A percentile compares a stretch with the other conserved stretches of the same genome.
phyloP scores from a whole-genome alignment of 2,329 filamentous ascomycete genomes.

The Dactylonectria macrodidyma region DNA sequence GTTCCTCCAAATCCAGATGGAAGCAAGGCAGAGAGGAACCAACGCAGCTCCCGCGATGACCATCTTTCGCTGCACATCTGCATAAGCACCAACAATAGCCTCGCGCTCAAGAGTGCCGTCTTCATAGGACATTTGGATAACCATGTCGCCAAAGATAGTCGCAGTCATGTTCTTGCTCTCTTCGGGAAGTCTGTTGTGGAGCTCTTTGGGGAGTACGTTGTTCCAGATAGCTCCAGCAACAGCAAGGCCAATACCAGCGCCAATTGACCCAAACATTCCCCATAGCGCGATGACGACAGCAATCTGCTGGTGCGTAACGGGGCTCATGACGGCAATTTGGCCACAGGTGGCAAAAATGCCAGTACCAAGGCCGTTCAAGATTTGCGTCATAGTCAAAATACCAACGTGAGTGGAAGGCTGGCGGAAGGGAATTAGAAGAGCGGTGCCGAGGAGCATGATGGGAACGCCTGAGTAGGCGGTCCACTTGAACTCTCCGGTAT shows the following conservation, averaged over 20 bases:
- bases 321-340: slow-evolving; percentile 71
- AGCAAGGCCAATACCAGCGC: slow-evolving; percentile 69
- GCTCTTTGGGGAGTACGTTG: slow-evolving; percentile 61
- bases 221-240: slow-evolving; percentile 76
- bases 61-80: slow-evolving; percentile 56
- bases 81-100: slow-evolving; percentile 72
- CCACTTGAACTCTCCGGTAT: slow-evolving; percentile 66
- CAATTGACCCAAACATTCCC: slow-evolving; percentile 71
- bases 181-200: slow-evolving; percentile 60
- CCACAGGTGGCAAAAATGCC: slow-evolving; percentile 61
- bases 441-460: slow-evolving; percentile 67
- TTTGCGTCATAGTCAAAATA: slow-evolving; percentile 65
- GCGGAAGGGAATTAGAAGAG: slow-evolving; percentile 56
- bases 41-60: slow-evolving; percentile 56
- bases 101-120: slow-evolving; percentile 63
- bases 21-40: slow-evolving; percentile 53
- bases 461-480: slow-evolving; percentile 65
- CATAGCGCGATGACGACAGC: slow-evolving; percentile 71
- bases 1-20: slow-evolving; percentile 55
- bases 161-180: slow-evolving; percentile 53
- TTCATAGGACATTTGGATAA: slow-evolving; percentile 65
- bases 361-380: slow-evolving; percentile 63
- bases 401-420: slow-evolving; percentile 56
- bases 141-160: slow-evolving; percentile 63
- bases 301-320: slow-evolving; percentile 68